Conservation (phyloP, 148 eudicot species). For the Rhododendron mucronatum region DNA sequence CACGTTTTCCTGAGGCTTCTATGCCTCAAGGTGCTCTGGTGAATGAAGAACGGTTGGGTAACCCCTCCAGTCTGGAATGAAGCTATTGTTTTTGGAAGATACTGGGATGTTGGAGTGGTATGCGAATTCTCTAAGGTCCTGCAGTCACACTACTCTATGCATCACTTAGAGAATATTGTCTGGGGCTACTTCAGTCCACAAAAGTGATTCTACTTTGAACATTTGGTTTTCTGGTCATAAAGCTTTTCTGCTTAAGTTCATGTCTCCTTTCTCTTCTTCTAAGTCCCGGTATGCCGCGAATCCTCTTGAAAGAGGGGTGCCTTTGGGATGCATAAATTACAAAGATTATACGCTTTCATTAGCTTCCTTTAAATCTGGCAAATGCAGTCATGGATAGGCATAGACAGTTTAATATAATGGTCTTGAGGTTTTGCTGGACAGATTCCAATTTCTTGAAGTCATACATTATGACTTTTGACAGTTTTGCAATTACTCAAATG, state of each 20-base stretch:
- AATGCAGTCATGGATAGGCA: neutral
- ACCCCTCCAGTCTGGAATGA: neutral
- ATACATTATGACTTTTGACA: neutral
- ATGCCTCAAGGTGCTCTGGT: neutral
- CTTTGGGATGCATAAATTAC: neutral
- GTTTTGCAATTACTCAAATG: neutral
- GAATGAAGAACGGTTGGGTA: neutral
- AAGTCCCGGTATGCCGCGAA: neutral
- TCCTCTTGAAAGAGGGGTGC: too few species aligned
- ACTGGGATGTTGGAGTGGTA: neutral
- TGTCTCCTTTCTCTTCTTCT: conserved; percentile 5
- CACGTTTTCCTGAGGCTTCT: neutral
- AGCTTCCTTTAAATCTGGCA: neutral
- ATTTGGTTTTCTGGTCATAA: neutral
- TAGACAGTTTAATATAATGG: neutral
- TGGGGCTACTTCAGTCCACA: neutral
- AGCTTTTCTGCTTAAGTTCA: neutral
- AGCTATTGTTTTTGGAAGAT: neutral
- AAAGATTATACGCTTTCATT: neutral
- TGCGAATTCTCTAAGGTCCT: neutral
- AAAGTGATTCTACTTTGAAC: conserved; percentile 1
- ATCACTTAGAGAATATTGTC: neutral
- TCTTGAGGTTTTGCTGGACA: neutral
- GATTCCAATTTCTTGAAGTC: neutral
- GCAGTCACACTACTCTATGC: neutral